These are phyloP conservation scores for Fraxinus dipetala DNA, from an alignment of 305 asterid species.

Conservation along the genomic window DNA sequence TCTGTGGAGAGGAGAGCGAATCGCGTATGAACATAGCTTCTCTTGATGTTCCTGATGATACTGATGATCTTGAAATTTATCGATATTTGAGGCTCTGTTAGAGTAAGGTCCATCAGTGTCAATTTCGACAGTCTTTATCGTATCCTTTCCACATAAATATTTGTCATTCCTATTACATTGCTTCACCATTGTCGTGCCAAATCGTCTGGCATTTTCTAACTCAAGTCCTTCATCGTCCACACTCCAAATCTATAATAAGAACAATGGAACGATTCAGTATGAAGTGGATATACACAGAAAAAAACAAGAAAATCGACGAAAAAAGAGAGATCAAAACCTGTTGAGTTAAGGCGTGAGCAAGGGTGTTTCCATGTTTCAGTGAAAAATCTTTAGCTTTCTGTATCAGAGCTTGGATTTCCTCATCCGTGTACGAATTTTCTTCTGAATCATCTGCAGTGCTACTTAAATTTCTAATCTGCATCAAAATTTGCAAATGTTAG, in stretches of 20 bases:
- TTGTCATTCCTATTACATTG: conserved; percentile 27
- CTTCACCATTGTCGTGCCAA: conserved; percentile 14
- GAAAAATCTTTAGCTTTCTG: conserved; percentile 47
- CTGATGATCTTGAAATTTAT: conserved; percentile 22
- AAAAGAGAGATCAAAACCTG: conserved; percentile 41
- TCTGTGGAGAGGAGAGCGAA: conserved; percentile 33
- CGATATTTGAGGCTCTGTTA: conserved; percentile 18
- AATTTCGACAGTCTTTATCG: conserved; percentile 43
- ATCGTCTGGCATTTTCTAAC: conserved; percentile 5
- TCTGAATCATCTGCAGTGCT: conserved; percentile 19
- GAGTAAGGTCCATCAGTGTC: conserved; percentile 43
- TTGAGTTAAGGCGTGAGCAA: conserved; percentile 57
- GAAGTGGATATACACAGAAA: background rate
- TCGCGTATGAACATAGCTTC: conserved; percentile 13
- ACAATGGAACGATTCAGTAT: background rate
- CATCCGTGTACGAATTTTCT: conserved; percentile 26
- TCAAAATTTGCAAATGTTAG: background rate
- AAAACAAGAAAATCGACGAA: background rate
- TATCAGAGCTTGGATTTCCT: conserved; percentile 38
- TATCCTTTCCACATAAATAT: conserved; percentile 39
- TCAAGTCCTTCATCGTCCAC: conserved; percentile 30
- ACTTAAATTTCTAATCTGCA: conserved; percentile 39
- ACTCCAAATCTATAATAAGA: conserved; percentile 37
- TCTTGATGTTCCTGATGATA: conserved; percentile 22
- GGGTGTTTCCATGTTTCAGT: conserved; percentile 43